Conservation (phyloP, 1,284 basidiomycete species). For the Ganoderma resinaceum region DNA sequence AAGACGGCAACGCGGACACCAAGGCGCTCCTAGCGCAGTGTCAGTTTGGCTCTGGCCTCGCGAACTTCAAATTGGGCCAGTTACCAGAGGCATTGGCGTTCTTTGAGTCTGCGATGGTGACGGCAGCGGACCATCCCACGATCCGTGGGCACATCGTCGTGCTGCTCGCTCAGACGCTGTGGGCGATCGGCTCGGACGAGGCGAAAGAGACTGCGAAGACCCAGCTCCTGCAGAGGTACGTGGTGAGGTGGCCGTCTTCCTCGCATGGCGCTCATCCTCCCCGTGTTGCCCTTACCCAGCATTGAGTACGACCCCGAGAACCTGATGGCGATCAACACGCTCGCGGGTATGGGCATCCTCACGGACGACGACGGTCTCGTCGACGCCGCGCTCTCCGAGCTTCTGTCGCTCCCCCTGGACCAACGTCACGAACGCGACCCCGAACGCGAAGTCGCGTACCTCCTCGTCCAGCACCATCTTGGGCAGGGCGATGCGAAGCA, state of each 20-base stretch:
- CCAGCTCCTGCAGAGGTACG: conserved; percentile 84
- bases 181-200: conserved; percentile 81
- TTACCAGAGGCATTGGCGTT: conserved; percentile 67
- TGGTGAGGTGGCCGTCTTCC: conserved; percentile 32
- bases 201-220: conserved; percentile 79
- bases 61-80: conserved; percentile 70
- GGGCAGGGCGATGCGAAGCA: conserved; percentile 60
- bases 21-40: conserved; percentile 66
- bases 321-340: conserved; percentile 79
- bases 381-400: conserved; percentile 88
- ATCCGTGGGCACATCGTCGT: conserved; percentile 78
- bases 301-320: conserved; percentile 75
- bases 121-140: conserved; percentile 53
- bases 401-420: conserved; percentile 71
- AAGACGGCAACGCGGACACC: conserved; percentile 31
- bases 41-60: conserved; percentile 75
- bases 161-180: conserved; percentile 81
- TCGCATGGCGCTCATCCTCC: not conserved
- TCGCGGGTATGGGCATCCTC: conserved; percentile 88
- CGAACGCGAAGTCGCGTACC: conserved; percentile 66
- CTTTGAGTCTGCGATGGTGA: conserved; percentile 73
- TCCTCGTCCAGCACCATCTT: conserved; percentile 73
- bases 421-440: conserved; percentile 71
- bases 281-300: conserved; percentile 43
- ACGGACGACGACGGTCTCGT: conserved; percentile 82